phyloP scores from a whole-genome alignment of 2,329 filamentous ascomycete species.

The Nectriaceae sp. region DNA sequence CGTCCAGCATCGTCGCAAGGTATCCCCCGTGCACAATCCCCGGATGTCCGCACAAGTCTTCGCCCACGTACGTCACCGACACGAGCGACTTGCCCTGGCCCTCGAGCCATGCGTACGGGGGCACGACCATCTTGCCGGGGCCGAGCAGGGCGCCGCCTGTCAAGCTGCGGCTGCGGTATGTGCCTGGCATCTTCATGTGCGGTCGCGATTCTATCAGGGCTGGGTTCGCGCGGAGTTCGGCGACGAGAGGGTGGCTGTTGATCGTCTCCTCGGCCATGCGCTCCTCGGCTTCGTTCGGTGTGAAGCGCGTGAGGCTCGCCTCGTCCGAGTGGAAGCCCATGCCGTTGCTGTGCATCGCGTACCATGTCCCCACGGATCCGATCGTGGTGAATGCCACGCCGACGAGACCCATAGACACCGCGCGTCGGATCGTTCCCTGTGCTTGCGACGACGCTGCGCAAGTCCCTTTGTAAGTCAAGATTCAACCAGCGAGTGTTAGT shows the following conservation, averaged over 20 bases:
- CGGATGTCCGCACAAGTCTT: constrained; percentile 83
- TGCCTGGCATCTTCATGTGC: constrained; percentile 79
- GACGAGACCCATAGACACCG: constrained; percentile 27
- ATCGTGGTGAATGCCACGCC: constrained; percentile 33
- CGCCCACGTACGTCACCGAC: constrained; percentile 75
- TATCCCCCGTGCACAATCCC: constrained; percentile 90
- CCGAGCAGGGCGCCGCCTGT: constrained; percentile 81
- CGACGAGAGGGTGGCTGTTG: constrained; percentile 71
- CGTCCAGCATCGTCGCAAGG: constrained; percentile 89
- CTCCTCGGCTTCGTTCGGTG: constrained; percentile 53
- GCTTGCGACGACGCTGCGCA: not conserved
- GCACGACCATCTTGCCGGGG: constrained; percentile 74
- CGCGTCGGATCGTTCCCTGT: constrained; percentile 18
- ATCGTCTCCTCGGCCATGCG: constrained; percentile 72
- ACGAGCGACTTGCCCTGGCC: constrained; percentile 69
- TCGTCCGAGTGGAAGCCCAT: constrained; percentile 57
- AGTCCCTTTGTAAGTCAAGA: constrained; percentile 17
- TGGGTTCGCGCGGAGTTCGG: constrained; percentile 65
- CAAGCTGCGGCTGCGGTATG: constrained; percentile 71
- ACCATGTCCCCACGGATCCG: constrained; percentile 39
- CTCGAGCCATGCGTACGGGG: constrained; percentile 77
- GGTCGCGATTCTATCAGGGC: constrained; percentile 77
- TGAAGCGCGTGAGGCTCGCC: constrained; percentile 71
- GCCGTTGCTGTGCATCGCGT: constrained; percentile 35
- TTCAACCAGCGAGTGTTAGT: not conserved